These are phyloP conservation scores for Peronospora farinosa DNA, from an alignment of 352 stramenopile species.

Conservation along the genomic window DNA sequence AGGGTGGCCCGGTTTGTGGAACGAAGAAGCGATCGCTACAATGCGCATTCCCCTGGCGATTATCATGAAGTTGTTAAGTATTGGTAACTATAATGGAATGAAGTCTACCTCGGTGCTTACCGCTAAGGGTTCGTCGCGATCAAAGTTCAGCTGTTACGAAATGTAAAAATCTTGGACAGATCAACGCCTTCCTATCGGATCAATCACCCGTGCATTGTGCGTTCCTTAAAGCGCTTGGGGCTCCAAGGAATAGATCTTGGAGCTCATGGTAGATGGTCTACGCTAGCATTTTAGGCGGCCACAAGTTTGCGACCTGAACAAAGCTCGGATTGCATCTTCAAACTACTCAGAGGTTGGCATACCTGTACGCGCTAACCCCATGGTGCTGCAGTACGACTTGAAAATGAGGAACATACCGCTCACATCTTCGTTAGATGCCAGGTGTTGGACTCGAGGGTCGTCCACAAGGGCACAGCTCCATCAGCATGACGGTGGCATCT, in stretches of 20 bases:
- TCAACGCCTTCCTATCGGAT: conserved; percentile 40
- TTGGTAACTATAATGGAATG: conserved; percentile 37
- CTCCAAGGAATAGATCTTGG: conserved; percentile 21
- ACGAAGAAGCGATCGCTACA: conserved; percentile 19
- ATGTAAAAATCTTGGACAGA: conserved; percentile 27
- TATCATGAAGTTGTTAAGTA: conserved; percentile 29
- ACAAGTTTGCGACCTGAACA: conserved; percentile 24
- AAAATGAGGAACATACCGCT: conserved; percentile 52
- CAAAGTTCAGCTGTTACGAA: conserved; percentile 33
- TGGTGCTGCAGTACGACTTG: conserved; percentile 40
- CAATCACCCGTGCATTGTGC: conserved; percentile 45
- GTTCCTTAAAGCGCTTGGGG: conserved; percentile 46
- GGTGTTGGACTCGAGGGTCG: no score
- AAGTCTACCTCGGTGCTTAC: conserved; percentile 37
- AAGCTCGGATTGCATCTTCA: conserved; percentile 29
- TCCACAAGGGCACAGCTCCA: no score
- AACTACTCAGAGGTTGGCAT: conserved; percentile 32
- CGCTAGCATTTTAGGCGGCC: conserved; percentile 18
- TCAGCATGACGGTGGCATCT: no score
- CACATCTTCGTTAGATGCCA: conserved; percentile 22
- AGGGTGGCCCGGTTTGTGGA: conserved; percentile 16
- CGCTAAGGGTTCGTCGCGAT: conserved; percentile 33
- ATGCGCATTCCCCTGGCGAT: conserved; percentile 41
- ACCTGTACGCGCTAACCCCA: conserved; percentile 34
- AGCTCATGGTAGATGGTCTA: conserved; percentile 44